Conservation (phyloP, 805 yeast genomes). For the Kodamaea nitidulidarum region DNA sequence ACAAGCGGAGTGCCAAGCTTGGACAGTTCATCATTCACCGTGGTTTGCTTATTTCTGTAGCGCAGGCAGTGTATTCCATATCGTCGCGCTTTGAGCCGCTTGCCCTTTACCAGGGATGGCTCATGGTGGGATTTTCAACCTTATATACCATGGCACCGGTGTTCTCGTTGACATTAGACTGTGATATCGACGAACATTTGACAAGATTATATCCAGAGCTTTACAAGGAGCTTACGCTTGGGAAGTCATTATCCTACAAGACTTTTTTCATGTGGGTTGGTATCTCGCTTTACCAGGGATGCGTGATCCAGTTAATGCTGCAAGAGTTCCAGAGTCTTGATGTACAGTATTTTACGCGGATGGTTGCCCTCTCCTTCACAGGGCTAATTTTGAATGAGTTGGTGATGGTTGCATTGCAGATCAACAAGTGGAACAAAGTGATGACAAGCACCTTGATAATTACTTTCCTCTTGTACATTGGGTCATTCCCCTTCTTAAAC, state of each 20-base stretch:
- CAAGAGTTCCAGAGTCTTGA: conserved; percentile 70
- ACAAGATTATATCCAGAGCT: conserved; percentile 92
- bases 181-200: conserved; percentile 84
- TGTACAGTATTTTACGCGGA: conserved; percentile 49
- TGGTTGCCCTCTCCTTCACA: conserved; percentile 87
- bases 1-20: conserved; percentile 90
- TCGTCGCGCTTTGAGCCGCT: conserved; percentile 87
- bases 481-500: conserved; percentile 74
- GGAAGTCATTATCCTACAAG: conserved; percentile 77
- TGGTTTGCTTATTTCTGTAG: conserved; percentile 88
- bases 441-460: conserved; percentile 72
- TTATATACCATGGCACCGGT: conserved; percentile 98
- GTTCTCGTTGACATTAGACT: conserved; percentile 84
- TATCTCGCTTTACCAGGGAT: conserved; percentile 88
- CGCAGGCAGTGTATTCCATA: conserved; percentile 90
- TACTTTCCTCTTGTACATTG: conserved; percentile 63
- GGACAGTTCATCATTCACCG: conserved; percentile 96
- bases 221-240: conserved; percentile 86
- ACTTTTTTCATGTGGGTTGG: conserved; percentile 91
- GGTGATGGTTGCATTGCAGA: conserved; percentile 88
- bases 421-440: conserved; percentile 81
- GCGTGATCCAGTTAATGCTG: conserved; percentile 74
- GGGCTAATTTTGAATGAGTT: conserved; percentile 80
- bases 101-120: conserved; percentile 92
- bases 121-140: conserved; percentile 98